phyloP scores from a whole-genome alignment of 2,329 filamentous ascomycete species.

The Rutstroemia sp. region DNA sequence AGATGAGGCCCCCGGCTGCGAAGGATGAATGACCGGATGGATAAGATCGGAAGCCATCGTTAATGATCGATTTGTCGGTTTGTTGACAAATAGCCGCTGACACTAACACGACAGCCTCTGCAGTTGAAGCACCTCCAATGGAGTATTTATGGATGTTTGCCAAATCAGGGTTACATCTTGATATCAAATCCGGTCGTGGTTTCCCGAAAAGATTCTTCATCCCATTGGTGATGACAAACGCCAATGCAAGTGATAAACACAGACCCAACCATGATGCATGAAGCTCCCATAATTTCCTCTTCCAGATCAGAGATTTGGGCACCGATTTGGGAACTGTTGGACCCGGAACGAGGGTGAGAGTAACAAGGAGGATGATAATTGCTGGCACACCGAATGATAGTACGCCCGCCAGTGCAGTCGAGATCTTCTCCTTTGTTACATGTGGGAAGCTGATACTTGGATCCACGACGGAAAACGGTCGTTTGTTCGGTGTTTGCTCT shows the following conservation, averaged over 20 bases:
- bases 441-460: conserved; percentile 72
- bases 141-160: conserved; percentile 50
- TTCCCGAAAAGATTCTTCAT: conserved; percentile 71
- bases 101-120: conserved; percentile 54
- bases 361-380: conserved; percentile 59
- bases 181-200: conserved; percentile 55
- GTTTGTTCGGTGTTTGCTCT: conserved; percentile 49
- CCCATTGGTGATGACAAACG: conserved; percentile 76
- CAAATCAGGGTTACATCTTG: conserved; percentile 70
- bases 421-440: conserved; percentile 63
- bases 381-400: conserved; percentile 58
- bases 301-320: conserved; percentile 60
- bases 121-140: conserved; percentile 52
- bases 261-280: conserved; percentile 81
- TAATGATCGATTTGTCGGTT: conserved; percentile 49
- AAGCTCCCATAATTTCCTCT: conserved; percentile 83
- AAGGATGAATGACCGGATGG: conserved; percentile 71
- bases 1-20: conserved; percentile 72
- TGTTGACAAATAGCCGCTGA: conserved; percentile 69
- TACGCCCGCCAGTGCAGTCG: conserved; percentile 56
- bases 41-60: conserved; percentile 82
- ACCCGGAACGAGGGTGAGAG: conserved; percentile 65
- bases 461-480: conserved; percentile 66
- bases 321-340: conserved; percentile 56
- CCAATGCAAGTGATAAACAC: conserved; percentile 59